Evolutionary conservation across 139 green algal genomes (phyloP).

Genomic region (Chloropicon primus): DNA sequence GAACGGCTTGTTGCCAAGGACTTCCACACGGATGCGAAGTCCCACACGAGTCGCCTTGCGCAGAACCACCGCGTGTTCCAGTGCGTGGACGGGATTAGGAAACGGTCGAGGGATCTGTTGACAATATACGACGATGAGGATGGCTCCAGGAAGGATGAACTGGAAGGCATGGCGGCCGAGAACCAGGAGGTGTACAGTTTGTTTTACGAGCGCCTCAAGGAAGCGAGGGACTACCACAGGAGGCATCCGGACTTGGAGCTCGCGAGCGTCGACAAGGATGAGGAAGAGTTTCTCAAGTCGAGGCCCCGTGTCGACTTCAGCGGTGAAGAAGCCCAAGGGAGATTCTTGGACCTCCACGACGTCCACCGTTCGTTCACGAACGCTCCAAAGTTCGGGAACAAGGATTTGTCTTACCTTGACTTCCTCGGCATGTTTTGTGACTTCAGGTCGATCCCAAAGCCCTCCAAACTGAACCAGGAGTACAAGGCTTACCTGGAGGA

Average conservation of each 20-base stretch:
- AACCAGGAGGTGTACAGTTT: slow-evolving; percentile 22
- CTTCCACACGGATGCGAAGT: slow-evolving; percentile 55
- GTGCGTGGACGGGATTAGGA: slow-evolving; percentile 65
- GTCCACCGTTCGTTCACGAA: slow-evolving; percentile 62
- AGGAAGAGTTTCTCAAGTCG: background rate
- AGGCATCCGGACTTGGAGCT: slow-evolving; percentile 50
- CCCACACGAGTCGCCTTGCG: slow-evolving; percentile 56
- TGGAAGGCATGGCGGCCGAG: slow-evolving; percentile 54
- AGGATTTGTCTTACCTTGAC: slow-evolving; percentile 38
- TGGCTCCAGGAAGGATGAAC: slow-evolving; percentile 67
- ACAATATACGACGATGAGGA: slow-evolving; percentile 80
- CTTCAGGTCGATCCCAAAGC: slow-evolving; percentile 11
- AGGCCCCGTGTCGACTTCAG: slow-evolving; percentile 50
- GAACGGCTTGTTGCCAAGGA: slow-evolving; percentile 74
- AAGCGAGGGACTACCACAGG: slow-evolving; percentile 69
- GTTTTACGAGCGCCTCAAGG: slow-evolving; percentile 87
- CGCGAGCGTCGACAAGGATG: slow-evolving; percentile 32
- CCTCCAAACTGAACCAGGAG: slow-evolving; percentile 15
- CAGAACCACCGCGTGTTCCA: slow-evolving; percentile 68
- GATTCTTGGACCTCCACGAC: slow-evolving; percentile 85
- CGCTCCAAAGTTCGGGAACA: slow-evolving; percentile 51
- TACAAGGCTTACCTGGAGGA: slow-evolving; percentile 41
- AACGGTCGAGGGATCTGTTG: slow-evolving; percentile 58
- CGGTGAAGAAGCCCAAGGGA: slow-evolving; percentile 72
- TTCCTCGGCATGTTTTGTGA: slow-evolving; percentile 30